Evolutionary conservation across 257 asterid species (phyloP).

Genomic region (Fraxinus pennsylvanica): DNA sequence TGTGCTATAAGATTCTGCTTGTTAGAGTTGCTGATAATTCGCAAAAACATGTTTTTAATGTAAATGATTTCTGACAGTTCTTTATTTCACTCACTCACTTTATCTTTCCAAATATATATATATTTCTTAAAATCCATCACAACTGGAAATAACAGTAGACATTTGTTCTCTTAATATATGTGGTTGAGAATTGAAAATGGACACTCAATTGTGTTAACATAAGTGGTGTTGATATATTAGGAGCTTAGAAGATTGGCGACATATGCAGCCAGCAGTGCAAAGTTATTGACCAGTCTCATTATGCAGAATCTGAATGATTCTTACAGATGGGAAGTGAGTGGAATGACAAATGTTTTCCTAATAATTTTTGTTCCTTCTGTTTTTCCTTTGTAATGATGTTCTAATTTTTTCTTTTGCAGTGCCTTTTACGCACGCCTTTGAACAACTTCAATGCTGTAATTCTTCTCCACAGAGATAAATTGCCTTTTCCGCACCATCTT

Average conservation of each 20-base stretch:
- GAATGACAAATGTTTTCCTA: constrained; percentile 6
- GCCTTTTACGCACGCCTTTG: constrained; percentile 96
- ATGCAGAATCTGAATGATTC: constrained; percentile 60
- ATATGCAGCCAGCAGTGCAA: constrained; percentile 83
- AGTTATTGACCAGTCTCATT: constrained; percentile 56
- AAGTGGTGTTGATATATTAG: constrained; percentile 41
- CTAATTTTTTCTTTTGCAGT: constrained; percentile 47
- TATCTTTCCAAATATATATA: not conserved
- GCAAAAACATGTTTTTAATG: not conserved
- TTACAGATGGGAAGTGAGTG: constrained; percentile 86
- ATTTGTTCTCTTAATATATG: not conserved
- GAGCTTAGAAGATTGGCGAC: constrained; percentile 80
- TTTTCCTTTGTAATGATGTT: constrained; percentile 3
- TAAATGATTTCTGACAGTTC: not conserved
- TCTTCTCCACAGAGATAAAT: constrained; percentile 82
- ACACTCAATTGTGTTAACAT: constrained; percentile 11
- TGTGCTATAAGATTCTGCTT: constrained; percentile 2
- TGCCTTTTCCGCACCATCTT: constrained; percentile 78
- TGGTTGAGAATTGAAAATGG: constrained; percentile 1
- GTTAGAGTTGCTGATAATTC: constrained; percentile 1
- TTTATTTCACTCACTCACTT: not conserved
- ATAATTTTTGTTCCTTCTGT: constrained; percentile 10
- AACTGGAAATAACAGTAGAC: constrained; percentile 2
- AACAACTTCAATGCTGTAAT: constrained; percentile 82
- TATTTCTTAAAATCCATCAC: constrained; percentile 7